phyloP scores from a whole-genome alignment of 2,329 filamentous ascomycete species.

The Waltergamsia citrina region DNA sequence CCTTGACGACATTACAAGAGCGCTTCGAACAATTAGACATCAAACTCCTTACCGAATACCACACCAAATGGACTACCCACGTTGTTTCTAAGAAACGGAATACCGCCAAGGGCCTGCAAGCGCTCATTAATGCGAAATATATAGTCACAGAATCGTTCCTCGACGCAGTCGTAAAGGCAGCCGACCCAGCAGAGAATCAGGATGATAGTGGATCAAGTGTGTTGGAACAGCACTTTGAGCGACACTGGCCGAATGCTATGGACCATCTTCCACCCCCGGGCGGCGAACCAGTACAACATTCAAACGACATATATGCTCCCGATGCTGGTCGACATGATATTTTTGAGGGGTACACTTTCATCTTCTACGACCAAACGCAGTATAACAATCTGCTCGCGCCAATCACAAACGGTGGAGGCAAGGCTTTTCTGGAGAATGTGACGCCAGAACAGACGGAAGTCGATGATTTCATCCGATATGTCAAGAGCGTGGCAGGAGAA shows the following conservation, averaged over 20 bases:
- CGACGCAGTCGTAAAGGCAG: conserved; percentile 57
- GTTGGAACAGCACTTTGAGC: conserved; percentile 73
- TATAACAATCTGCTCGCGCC: conserved; percentile 65
- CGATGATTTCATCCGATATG: conserved; percentile 69
- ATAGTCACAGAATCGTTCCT: conserved; percentile 70
- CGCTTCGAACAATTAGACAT: conserved; percentile 79
- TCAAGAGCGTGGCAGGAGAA: conserved; percentile 64
- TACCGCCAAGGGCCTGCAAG: conserved; percentile 77
- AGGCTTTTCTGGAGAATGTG: conserved; percentile 61
- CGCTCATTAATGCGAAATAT: conserved; percentile 69
- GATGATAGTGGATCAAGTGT: conserved; percentile 19
- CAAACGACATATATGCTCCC: conserved; percentile 62
- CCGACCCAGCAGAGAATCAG: conserved; percentile 21
- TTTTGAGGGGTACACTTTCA: conserved; percentile 80
- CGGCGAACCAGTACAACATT: conserved; percentile 63
- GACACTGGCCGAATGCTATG: conserved; percentile 66
- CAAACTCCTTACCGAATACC: conserved; percentile 70
- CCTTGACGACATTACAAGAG: conserved; percentile 50
- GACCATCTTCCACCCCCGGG: conserved; percentile 65
- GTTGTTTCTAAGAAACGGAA: conserved; percentile 86
- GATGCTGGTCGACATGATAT: conserved; percentile 56
- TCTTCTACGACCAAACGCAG: conserved; percentile 73
- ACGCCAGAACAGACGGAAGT: conserved; percentile 53
- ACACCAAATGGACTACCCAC: conserved; percentile 66
- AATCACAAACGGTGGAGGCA: conserved; percentile 73